phyloP scores from a whole-genome alignment of 306 rosid species.

The Comarum palustre region DNA sequence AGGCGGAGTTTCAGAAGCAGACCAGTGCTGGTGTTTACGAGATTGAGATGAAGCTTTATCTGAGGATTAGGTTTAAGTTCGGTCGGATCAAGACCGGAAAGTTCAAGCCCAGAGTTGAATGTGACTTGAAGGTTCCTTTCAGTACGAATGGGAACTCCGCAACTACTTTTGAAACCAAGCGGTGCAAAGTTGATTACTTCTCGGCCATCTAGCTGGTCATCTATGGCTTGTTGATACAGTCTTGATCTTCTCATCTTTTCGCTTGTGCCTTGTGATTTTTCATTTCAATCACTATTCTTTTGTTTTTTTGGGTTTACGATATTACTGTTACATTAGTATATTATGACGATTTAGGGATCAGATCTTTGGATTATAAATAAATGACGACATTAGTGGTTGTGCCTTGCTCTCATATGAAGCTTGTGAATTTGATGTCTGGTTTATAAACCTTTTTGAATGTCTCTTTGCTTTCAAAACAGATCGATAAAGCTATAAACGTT shows the following conservation, averaged over 20 bases:
- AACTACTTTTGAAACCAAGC: conserved; percentile 37
- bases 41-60: conserved; percentile 54
- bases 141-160: conserved; percentile 20
- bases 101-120: conserved; percentile 53
- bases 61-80: conserved; percentile 53
- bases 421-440: background rate
- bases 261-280: background rate
- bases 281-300: conserved; percentile 2
- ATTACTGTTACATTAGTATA: background rate
- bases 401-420: background rate
- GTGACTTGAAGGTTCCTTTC: conserved; percentile 58
- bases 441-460: background rate
- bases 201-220: background rate
- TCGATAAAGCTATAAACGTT: background rate
- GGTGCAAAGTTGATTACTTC: conserved; percentile 56
- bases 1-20: conserved; percentile 32
- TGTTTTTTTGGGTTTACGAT: background rate
- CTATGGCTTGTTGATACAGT: conserved; percentile 8
- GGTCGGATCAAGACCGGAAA: conserved; percentile 40
- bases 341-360: background rate
- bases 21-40: conserved; percentile 34
- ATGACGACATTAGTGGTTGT: background rate
- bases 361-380: conserved; percentile 7
- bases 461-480: background rate
- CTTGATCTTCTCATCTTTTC: background rate